A percentile compares a stretch with the other conserved stretches of the same genome.
Evolutionary conservation across 2,329 filamentous ascomycete genomes (phyloP).

Genomic region (Colletotrichum cuscutae): DNA sequence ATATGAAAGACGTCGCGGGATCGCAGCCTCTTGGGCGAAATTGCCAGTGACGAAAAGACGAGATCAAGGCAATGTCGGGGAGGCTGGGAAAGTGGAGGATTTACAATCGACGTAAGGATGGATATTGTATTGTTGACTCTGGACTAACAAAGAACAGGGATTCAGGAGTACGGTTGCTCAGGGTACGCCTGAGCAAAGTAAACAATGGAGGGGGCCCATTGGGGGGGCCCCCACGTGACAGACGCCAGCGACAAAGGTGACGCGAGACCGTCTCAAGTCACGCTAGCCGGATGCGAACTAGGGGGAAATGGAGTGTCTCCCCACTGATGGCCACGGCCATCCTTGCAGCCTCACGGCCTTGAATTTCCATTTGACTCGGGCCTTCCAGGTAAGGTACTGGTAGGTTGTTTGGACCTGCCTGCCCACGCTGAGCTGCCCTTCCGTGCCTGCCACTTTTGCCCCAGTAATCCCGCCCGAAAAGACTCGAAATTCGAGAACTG

Average conservation of each 20-base stretch:
- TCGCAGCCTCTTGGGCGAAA: conserved; percentile 17
- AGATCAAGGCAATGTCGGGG: conserved; percentile 25
- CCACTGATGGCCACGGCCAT: not conserved
- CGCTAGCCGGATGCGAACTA: conserved; percentile 27
- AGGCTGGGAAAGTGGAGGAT: conserved; percentile 33
- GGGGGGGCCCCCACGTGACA: conserved; percentile 32
- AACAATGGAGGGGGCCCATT: conserved; percentile 37
- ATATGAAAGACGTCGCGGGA: conserved; percentile 18
- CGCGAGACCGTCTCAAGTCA: conserved; percentile 25
- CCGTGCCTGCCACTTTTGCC: not conserved
- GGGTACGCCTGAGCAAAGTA: conserved; percentile 41
- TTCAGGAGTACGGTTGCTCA: conserved; percentile 40
- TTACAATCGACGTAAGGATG: conserved; percentile 31
- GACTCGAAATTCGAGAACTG: not conserved
- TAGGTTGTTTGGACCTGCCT: not conserved
- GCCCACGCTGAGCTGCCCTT: not conserved
- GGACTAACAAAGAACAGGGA: conserved; percentile 22
- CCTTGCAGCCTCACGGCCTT: conserved; percentile 13
- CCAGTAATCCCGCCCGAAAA: not conserved
- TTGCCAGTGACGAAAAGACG: conserved; percentile 23
- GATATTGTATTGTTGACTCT: conserved; percentile 36
- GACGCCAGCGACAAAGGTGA: conserved; percentile 27
- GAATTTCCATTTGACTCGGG: not conserved
- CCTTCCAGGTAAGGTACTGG: too few relatives aligned
- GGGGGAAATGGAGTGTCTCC: conserved; percentile 6